Percentiles rank a stretch among this genome's conserved stretches.
Conservation (phyloP, 768 basidiomycete genomes). For the Lactarius vividus region DNA sequence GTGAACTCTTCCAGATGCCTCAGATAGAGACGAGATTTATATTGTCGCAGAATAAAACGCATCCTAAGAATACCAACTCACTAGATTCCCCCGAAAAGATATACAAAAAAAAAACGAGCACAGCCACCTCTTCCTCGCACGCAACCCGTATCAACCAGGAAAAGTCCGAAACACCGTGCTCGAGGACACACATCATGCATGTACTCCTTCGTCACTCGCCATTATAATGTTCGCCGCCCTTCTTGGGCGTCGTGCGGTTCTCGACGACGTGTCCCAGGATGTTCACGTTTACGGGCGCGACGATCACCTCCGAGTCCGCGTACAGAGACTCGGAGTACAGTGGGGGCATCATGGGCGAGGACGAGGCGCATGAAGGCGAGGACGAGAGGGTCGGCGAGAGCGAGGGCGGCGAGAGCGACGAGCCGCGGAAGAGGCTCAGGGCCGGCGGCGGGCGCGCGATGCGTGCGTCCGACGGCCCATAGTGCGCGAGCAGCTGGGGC, state of each 20-base stretch:
- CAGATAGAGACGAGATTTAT: background rate
- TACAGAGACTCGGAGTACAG: background rate
- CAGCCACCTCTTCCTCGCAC: background rate
- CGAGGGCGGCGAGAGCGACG: slow-evolving; percentile 1
- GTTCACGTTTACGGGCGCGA: slow-evolving; percentile 9
- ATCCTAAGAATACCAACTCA: background rate
- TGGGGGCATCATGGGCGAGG: background rate
- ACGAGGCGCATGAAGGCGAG: slow-evolving; percentile 2
- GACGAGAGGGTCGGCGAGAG: background rate
- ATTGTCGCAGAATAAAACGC: background rate
- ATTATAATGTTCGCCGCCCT: background rate
- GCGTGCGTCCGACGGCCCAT: slow-evolving; percentile 14
- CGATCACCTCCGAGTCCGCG: slow-evolving; percentile 7
- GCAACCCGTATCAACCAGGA: background rate
- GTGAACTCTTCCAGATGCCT: no score
- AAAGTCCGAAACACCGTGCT: background rate
- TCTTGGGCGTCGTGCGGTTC: slow-evolving; percentile 22
- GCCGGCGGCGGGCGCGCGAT: slow-evolving; percentile 19
- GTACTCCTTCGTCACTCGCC: background rate
- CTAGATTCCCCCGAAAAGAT: background rate
- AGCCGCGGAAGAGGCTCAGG: slow-evolving; percentile 12
- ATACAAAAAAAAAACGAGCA: background rate
- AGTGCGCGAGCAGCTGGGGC: slow-evolving; percentile 19
- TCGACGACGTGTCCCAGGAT: slow-evolving; percentile 10
- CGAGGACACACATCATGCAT: background rate